Evolutionary conservation across 2,329 filamentous ascomycete species (phyloP), one percentile per base, ranked within the genome.

Genomic region (Gnomoniopsis smithogilvyi): DNA sequence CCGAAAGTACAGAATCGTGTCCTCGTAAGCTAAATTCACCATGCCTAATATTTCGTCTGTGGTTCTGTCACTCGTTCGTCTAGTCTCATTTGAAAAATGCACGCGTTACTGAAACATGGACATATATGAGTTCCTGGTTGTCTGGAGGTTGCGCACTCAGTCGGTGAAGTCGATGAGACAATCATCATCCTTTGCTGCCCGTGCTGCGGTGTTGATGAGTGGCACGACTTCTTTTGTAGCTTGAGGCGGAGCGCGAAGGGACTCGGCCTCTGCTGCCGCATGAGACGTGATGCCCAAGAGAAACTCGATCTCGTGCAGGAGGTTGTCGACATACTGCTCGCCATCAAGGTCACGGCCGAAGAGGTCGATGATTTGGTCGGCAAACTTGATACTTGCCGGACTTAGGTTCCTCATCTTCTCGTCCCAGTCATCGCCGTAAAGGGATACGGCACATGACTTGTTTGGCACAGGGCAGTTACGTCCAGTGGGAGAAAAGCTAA

Each of bases 351-450:
- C 26, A 22, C 41, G 24, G 33, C 34, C 24, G 30, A 62, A 48
- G 14, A 55, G 14, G 19, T 60, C 46, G 4, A 58, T 26, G 11
- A 62, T 53, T 4, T 52, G 41, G 1, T 52, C 43, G 3, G 34
- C 46, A 17, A 62, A 62, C 3, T 54, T 33, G 10, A 49, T 11
- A 36, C 46, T 19, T 49, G 51, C 50, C 15, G 54, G 19, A 17
- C 56, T 57, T 26, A 62, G 22, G 14, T 57, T 19, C 21, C 22
- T 30, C n/a, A 71, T 65, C 47, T 70, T 66, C 4, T 64, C 61
- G 8, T 59, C 61, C 15, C 64, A 64, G 3, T 51, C 43, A 3
- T 53, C 33, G n/a, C 56, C 45, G 7, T 58, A 54, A 6, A 62
- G 51, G n/a, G 46, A 54, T 59, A 69, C 11, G 54, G 64, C 38